Base-by-base conservation (phyloP, 2,329 filamentous ascomycete species). In the Colletotrichum euphorbiae region DNA sequence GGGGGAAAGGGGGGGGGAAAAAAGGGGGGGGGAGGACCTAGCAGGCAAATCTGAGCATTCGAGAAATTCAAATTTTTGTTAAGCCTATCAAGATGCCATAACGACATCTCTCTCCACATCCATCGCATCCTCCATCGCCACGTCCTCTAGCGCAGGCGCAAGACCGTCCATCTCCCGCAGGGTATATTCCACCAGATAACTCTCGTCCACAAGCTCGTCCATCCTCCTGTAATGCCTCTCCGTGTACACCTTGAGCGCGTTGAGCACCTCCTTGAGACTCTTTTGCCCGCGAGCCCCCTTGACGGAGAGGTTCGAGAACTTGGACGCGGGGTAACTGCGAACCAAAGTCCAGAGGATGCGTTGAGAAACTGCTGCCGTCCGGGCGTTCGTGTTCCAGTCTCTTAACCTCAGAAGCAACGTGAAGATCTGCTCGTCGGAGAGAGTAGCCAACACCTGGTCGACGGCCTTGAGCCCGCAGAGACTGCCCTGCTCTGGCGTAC, bases 381-480 rank as follows among this genome's bases (percentile, higher is more conserved):
- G 87, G 0, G 93, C 94, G 74, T 98, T 98, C 4, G 96, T 97
- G 77, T 99, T 99, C 96, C 96, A 99, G 80, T 99, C 96, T 51
- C 97, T 87, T 50, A 98, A 80, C 67, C 96, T 86, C 42, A 95
- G 83, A 0, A 99, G 86, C 13, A 99, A 86, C 6, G 89, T 84
- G 79, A 93, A 97, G 13, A 99, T 87, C 77, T 98, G 95, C 73
- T 95, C 91, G 73, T 96, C 91, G 4, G 91, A 91, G 6, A 99
- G 84, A 12, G 83, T 87, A n/a, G 85, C 88, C 1, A 99, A 83
- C 0, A 97, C 94, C 58, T 93, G 87, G 73, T 98, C 96, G 8
- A 98, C 95, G 11, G 89, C 88, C 64, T 81, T 84, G 15, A 89
- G 77, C 1, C 91, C 92, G 1, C 84, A 88, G 54, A 93, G 76